phyloP scores from a whole-genome alignment of 805 yeast genomes.

The Candida taoyuanica region DNA sequence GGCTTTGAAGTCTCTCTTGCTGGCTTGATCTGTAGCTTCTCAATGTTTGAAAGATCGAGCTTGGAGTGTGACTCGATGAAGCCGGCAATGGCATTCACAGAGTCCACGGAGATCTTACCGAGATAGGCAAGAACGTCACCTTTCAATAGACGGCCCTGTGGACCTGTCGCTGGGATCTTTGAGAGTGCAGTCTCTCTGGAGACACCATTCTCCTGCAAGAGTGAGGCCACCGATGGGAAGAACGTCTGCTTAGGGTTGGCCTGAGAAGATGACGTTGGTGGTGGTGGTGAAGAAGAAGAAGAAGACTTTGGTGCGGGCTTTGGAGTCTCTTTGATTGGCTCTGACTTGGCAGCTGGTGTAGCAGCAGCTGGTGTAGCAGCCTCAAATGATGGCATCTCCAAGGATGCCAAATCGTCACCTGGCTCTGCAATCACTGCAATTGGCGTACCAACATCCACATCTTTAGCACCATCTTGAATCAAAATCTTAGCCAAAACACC shows the following conservation, averaged over 20 bases:
- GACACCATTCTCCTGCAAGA: constrained; percentile 59
- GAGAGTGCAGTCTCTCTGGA: constrained; percentile 64
- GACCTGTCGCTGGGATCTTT: constrained; percentile 81
- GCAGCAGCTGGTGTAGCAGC: constrained; percentile 21
- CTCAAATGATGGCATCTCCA: constrained; percentile 48
- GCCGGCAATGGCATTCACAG: constrained; percentile 49
- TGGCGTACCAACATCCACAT: constrained; percentile 78
- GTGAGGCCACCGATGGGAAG: constrained; percentile 71
- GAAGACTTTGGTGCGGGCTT: constrained; percentile 8
- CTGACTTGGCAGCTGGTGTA: constrained; percentile 6
- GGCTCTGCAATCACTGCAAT: constrained; percentile 88
- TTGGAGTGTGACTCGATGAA: constrained; percentile 53
- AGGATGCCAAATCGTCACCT: constrained; percentile 69
- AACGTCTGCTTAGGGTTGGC: constrained; percentile 68
- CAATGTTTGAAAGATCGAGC: constrained; percentile 70
- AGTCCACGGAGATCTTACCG: constrained; percentile 61
- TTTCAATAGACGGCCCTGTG: constrained; percentile 78
- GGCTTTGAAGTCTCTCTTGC: constrained; percentile 20
- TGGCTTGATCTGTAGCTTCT: constrained; percentile 30
- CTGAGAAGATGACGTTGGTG: constrained; percentile 18
- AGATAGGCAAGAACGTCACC: constrained; percentile 88
- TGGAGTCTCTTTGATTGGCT: too few relatives aligned
- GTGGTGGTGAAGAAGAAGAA: constrained; percentile 21
- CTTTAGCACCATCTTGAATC: constrained; percentile 66
- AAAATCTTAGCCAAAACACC: constrained; percentile 80